These are phyloP conservation scores for Bruguiera gymnorhiza DNA, from an alignment of 345 rosid genomes.

Conservation along the genomic window DNA sequence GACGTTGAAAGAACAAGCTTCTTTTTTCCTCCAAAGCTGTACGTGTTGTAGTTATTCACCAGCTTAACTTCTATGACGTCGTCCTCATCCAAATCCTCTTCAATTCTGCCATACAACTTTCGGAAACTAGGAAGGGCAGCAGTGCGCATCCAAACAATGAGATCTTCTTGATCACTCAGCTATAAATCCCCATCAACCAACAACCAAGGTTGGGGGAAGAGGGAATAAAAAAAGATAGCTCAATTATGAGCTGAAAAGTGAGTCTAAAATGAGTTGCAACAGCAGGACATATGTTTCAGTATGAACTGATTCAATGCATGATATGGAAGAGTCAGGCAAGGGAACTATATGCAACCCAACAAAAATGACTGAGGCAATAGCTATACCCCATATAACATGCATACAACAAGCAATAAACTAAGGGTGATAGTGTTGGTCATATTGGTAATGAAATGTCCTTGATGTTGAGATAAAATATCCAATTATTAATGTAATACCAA, in stretches of 20 bases:
- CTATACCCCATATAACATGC: not conserved
- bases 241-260: slow-evolving; percentile 15
- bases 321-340: not conserved
- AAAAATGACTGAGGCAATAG: not conserved
- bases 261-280: not conserved
- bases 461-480: not conserved
- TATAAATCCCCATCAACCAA: slow-evolving; percentile 24
- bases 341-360: not conserved
- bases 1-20: slow-evolving; percentile 73
- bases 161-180: slow-evolving; percentile 85
- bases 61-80: slow-evolving; percentile 47
- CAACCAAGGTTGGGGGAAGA: not conserved
- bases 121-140: slow-evolving; percentile 82
- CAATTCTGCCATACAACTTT: slow-evolving; percentile 76
- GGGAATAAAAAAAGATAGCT: slow-evolving; percentile 6
- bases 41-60: slow-evolving; percentile 77
- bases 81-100: slow-evolving; percentile 61
- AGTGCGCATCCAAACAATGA: slow-evolving; percentile 81
- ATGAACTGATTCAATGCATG: too few species aligned
- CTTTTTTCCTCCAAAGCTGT: slow-evolving; percentile 79
- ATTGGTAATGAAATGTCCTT: not conserved
- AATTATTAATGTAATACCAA: not conserved
- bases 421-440: not conserved
- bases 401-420: not conserved
- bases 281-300: too few species aligned